These are phyloP conservation scores for Metschnikowia koreensis DNA, from an alignment of 805 yeast species.

Conservation along the genomic window DNA sequence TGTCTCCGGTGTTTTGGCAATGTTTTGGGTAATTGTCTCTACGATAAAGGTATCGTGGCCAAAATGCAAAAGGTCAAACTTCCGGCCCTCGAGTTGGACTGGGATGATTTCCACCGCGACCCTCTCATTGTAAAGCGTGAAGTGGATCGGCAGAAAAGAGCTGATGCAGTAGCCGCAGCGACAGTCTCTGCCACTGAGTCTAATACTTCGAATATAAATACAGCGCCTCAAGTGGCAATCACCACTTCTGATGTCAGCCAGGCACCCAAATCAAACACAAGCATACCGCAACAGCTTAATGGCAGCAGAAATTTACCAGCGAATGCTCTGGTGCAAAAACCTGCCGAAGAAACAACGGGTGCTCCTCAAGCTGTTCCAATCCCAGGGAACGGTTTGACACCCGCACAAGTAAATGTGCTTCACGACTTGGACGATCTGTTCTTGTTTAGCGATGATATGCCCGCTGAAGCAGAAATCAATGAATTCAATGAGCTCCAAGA, in stretches of 20 bases:
- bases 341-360: not conserved
- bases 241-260: not conserved
- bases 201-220: not conserved
- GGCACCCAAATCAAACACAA: too few relatives aligned
- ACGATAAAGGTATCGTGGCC: constrained; percentile 64
- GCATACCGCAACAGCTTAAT: too few relatives aligned
- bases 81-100: constrained; percentile 29
- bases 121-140: constrained; percentile 33
- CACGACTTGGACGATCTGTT: constrained; percentile 43
- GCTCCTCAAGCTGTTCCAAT: not conserved
- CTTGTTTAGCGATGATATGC: constrained; percentile 37
- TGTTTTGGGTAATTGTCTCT: constrained; percentile 79
- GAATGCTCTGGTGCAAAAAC: too few relatives aligned
- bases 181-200: not conserved
- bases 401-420: constrained; percentile 15
- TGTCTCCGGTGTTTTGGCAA: constrained; percentile 79
- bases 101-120: constrained; percentile 36
- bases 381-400: constrained; percentile 5
- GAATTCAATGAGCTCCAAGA: not conserved
- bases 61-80: constrained; percentile 44
- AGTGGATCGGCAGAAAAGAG: constrained; percentile 14
- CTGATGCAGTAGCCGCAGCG: not conserved
- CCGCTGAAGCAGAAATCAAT: not conserved
- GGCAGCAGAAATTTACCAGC: too few relatives aligned
- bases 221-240: not conserved